Conservation (phyloP, 2,329 filamentous ascomycete genomes). For the Aspergillus candidus region DNA sequence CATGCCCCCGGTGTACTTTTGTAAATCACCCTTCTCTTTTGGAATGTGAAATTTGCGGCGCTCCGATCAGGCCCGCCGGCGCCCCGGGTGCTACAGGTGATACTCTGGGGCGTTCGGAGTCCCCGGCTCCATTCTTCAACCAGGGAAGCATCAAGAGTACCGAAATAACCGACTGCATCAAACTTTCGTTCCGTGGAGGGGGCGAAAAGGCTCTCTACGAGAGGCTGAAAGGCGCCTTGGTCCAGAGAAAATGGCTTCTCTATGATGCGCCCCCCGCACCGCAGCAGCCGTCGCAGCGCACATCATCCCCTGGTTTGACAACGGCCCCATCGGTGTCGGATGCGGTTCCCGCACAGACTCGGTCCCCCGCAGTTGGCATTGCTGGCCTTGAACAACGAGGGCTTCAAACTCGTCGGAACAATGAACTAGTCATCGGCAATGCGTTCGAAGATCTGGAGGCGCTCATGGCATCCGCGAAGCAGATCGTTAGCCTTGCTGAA, state of each 20-base stretch:
- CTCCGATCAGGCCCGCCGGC: slow-evolving; percentile 58
- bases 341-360: slow-evolving; percentile 19
- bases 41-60: slow-evolving; percentile 87
- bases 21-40: slow-evolving; percentile 81
- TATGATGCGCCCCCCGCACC: slow-evolving; percentile 85
- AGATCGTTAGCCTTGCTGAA: slow-evolving; percentile 89
- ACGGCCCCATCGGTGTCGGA: slow-evolving; percentile 18
- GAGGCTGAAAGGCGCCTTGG: slow-evolving; percentile 76
- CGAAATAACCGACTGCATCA: slow-evolving; percentile 69
- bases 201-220: slow-evolving; percentile 90
- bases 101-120: slow-evolving; percentile 53
- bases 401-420: slow-evolving; percentile 80
- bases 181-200: slow-evolving; percentile 83
- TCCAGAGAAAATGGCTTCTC: slow-evolving; percentile 92
- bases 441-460: slow-evolving; percentile 96
- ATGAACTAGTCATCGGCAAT: slow-evolving; percentile 83
- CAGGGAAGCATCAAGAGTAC: slow-evolving; percentile 43
- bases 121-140: slow-evolving; percentile 65
- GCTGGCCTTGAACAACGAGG: slow-evolving; percentile 85
- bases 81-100: slow-evolving; percentile 30
- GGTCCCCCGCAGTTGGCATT: slow-evolving; percentile 69
- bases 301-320: slow-evolving; percentile 25
- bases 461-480: slow-evolving; percentile 94
- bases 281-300: slow-evolving; percentile 48
- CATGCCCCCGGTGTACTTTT: slow-evolving; percentile 87